A percentile compares a stretch with the other conserved stretches of the same genome.
phyloP scores from a whole-genome alignment of 495 filamentous ascomycete genomes.

The Aspergillus haitiensis region DNA sequence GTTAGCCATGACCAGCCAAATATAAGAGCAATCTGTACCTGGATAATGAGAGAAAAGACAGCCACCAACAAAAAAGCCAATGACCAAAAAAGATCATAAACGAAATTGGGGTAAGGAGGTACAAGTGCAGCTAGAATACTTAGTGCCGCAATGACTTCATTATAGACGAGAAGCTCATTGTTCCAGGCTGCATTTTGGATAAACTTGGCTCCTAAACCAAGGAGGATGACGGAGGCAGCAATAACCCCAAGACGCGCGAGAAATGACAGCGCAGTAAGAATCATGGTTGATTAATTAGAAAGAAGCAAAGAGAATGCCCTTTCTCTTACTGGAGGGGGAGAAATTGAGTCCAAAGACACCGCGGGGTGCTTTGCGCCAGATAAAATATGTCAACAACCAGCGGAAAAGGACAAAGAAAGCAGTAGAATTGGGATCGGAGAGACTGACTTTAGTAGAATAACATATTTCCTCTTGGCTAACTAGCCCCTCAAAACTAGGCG shows the following conservation, averaged over 20 bases:
- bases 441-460: not conserved
- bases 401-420: not conserved
- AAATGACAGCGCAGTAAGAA: constrained; percentile 2
- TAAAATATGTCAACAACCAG: not conserved
- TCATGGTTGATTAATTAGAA: not conserved
- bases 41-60: constrained; percentile 5
- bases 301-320: not conserved
- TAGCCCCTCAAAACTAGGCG: not conserved
- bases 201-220: constrained; percentile 7
- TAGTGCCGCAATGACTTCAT: constrained; percentile 3
- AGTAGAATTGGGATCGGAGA: not conserved
- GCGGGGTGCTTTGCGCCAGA: not conserved
- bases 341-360: not conserved
- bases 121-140: constrained; percentile 2
- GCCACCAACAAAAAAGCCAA: not conserved
- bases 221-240: constrained; percentile 3
- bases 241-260: constrained; percentile 5
- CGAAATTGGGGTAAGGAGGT: constrained; percentile 10
- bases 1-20: no score
- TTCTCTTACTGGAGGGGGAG: not conserved
- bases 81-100: constrained; percentile 4
- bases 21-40: not conserved
- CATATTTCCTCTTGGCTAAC: not conserved
- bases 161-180: constrained; percentile 2
- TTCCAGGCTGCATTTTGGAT: not conserved